Percentiles rank a stretch among this genome's conserved stretches.
Conservation (phyloP, 257 asterid genomes). For the Solanum megistacrolobum region DNA sequence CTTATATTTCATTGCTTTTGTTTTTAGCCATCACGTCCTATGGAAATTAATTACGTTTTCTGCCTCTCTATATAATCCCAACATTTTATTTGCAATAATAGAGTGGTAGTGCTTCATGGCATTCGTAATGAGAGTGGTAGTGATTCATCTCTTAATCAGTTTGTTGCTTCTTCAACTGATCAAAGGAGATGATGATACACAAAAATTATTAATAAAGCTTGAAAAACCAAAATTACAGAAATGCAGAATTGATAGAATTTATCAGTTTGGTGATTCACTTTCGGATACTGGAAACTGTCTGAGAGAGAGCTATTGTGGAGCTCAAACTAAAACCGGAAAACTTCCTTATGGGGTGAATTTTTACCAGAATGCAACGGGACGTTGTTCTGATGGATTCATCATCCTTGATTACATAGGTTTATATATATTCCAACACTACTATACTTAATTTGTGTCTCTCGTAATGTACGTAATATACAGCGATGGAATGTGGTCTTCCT, state of each 20-base stretch:
- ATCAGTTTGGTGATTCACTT: slow-evolving; percentile 13
- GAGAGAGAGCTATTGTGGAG: background rate
- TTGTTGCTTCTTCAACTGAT: background rate
- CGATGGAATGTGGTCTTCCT: slow-evolving; percentile 5
- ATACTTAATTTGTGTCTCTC: too few relatives aligned
- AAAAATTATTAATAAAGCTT: background rate
- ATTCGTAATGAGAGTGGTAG: too few relatives aligned
- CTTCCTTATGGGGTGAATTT: slow-evolving; percentile 7
- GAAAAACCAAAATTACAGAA: background rate
- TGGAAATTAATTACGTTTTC: too few relatives aligned
- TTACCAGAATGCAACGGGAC: slow-evolving; percentile 1
- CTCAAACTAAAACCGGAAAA: background rate
- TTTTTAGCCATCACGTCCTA: too few relatives aligned
- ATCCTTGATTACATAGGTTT: slow-evolving; percentile 5
- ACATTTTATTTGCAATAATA: too few relatives aligned
- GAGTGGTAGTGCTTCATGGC: too few relatives aligned
- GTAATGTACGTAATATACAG: background rate
- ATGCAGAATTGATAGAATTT: slow-evolving; percentile 5
- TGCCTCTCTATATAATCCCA: too few relatives aligned
- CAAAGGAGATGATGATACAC: background rate
- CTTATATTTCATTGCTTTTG: too few relatives aligned
- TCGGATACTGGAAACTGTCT: slow-evolving; percentile 12
- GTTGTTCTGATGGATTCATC: slow-evolving; percentile 11
- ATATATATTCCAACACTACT: background rate
- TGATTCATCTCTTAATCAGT: background rate